phyloP scores from a whole-genome alignment of 495 filamentous ascomycete species.

The Penicillium fimorum region DNA sequence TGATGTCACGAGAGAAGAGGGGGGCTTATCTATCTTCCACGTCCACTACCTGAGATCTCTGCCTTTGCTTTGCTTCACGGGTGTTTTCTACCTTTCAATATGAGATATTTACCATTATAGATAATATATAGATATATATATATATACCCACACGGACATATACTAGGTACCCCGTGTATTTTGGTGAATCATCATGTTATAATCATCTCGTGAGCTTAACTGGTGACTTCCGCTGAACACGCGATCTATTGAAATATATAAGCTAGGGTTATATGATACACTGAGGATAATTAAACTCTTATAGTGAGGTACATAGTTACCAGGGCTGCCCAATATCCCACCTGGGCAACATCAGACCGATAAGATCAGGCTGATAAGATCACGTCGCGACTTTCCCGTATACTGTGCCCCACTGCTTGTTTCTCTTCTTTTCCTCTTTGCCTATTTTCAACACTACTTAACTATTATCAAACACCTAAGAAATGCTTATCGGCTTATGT shows the following conservation, averaged over 20 bases:
- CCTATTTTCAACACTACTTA: not conserved
- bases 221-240: not conserved
- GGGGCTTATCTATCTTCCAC: not conserved
- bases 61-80: too few relatives aligned
- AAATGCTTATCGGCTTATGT: conserved; percentile 91
- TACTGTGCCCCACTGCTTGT: conserved; percentile 9
- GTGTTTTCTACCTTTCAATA: too few relatives aligned
- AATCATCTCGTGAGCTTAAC: not conserved
- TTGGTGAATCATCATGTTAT: too few relatives aligned
- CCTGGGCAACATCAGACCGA: conserved; percentile 12
- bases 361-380: conserved; percentile 12
- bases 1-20: not conserved
- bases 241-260: too few relatives aligned
- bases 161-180: too few relatives aligned
- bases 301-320: too few relatives aligned
- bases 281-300: too few relatives aligned
- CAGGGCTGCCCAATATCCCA: not conserved
- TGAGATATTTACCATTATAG: too few relatives aligned
- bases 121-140: too few relatives aligned
- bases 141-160: too few relatives aligned
- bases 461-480: conserved; percentile 7
- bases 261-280: too few relatives aligned
- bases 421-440: not conserved
- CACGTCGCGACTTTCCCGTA: not conserved
- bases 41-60: too few relatives aligned